These are phyloP conservation scores for Letharia columbiana DNA, from an alignment of 495 filamentous ascomycete species.

Conservation along the genomic window DNA sequence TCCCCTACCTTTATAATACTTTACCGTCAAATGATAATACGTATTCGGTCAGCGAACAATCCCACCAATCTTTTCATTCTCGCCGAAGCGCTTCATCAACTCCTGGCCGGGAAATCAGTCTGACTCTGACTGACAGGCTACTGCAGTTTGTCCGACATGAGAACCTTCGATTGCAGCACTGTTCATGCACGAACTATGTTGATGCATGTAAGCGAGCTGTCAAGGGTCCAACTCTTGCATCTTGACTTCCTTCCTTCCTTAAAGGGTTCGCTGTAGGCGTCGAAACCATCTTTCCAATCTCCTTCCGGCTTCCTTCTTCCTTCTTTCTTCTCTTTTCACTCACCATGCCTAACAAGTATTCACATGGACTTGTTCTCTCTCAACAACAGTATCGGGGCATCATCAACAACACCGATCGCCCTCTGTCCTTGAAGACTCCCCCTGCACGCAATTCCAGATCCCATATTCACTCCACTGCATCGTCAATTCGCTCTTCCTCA, in stretches of 20 bases:
- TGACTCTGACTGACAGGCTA: background rate
- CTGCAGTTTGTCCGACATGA: background rate
- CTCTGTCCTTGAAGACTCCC: background rate
- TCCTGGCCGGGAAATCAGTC: background rate
- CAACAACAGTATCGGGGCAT: slow-evolving; percentile 21
- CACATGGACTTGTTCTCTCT: slow-evolving; percentile 23
- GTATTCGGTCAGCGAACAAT: background rate
- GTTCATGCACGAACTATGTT: background rate
- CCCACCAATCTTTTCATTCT: background rate
- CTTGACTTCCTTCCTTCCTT: background rate
- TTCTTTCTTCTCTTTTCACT: background rate
- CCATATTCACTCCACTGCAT: background rate
- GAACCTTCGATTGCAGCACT: background rate
- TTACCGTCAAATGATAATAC: too few species aligned
- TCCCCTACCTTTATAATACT: too few species aligned
- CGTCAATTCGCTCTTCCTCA: background rate
- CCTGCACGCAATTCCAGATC: background rate
- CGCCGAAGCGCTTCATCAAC: background rate
- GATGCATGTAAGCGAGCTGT: background rate
- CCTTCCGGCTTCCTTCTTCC: background rate
- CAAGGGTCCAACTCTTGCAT: too few species aligned
- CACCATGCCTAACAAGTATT: slow-evolving; percentile 27
- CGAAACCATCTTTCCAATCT: background rate
- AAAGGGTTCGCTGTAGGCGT: background rate
- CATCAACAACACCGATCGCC: slow-evolving; percentile 12